Conservation (phyloP, 257 asterid genomes). For the Paraleonurus japonicus region DNA sequence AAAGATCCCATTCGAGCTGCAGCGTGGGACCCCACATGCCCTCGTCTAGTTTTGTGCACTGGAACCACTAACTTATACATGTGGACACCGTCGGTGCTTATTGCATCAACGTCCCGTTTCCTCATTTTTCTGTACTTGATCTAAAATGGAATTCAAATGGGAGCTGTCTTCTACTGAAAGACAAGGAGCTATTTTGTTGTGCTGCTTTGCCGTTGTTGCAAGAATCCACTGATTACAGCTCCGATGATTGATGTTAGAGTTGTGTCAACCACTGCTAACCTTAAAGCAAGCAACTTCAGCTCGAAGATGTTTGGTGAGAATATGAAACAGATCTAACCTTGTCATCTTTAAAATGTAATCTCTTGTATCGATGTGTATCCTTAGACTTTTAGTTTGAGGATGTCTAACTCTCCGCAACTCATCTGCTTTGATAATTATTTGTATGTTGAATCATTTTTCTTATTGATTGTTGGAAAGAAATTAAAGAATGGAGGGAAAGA, state of each 20-base stretch:
- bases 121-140: conserved; percentile 61
- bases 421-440: neutral
- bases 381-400: neutral
- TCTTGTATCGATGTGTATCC: conserved; percentile 3
- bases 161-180: conserved; percentile 81
- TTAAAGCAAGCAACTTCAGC: neutral
- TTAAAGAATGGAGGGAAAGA: neutral
- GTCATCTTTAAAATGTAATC: neutral
- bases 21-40: conserved; percentile 87
- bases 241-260: conserved; percentile 53
- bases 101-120: conserved; percentile 77
- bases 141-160: conserved; percentile 88
- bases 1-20: conserved; percentile 91
- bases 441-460: neutral
- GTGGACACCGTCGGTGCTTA: conserved; percentile 98
- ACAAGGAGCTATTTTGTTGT: conserved; percentile 88
- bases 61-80: conserved; percentile 79
- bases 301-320: neutral
- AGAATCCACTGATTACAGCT: conserved; percentile 89
- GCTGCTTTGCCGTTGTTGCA: conserved; percentile 79
- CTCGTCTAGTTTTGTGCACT: conserved; percentile 81
- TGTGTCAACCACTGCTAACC: neutral
- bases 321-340: conserved; percentile 5
- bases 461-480: neutral
- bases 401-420: neutral